Base-by-base conservation (phyloP, 768 basidiomycete genomes). In the Mycena olivaceomarginata region DNA sequence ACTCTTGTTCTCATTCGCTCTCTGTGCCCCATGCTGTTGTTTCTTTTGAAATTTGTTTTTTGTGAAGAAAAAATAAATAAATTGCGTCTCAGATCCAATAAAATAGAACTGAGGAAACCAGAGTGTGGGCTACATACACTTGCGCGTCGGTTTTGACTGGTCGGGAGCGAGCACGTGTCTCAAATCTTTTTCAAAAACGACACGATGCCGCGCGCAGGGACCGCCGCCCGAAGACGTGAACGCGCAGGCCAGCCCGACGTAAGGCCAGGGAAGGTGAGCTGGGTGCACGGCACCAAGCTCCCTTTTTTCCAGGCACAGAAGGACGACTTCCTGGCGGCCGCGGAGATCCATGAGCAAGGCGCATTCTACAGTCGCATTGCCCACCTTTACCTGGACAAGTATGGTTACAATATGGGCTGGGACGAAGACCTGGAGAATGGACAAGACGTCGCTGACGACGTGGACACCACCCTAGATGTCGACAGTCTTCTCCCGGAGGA, bases 201-300 rank as follows among this genome's bases (percentile, higher is more conserved):
- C 64, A 62, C 53, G 31, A 31, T 31, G 31, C n/a, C 70, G 3
- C 70, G 60, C 37, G 37, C 37, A 13, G 70, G 62, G 2, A 53
- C 48, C 0, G 62, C 62, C 0, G 11, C 2, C 8, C 37, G n/a
- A 43, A 65, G 20, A 56, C 70, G 60, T 12, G 43, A 12, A 2
- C 70, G 70, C 10, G 11, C 37, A 18, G 70, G 70, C 5, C 45
- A 53, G 5, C 31, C 46, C 4, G 46, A 62, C 10, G 70, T 53
- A 4, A 72, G 64, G 12, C 70, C 70, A 16, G 63, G 70, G 8
- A 51, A 65, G 20, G 10, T 31, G 4, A 39, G 62, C 48, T 72
- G 70, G 70, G 62, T 72, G 1, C 70, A 72, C 18, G 70, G 70
- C 2, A 53, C 64, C 37, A 64, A 65, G 41, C 39, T 45, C 48